Percentiles rank a stretch among this genome's conserved stretches.
phyloP scores from a whole-genome alignment of 106 monocot genomes.

The Platanthera guangdongensis region DNA sequence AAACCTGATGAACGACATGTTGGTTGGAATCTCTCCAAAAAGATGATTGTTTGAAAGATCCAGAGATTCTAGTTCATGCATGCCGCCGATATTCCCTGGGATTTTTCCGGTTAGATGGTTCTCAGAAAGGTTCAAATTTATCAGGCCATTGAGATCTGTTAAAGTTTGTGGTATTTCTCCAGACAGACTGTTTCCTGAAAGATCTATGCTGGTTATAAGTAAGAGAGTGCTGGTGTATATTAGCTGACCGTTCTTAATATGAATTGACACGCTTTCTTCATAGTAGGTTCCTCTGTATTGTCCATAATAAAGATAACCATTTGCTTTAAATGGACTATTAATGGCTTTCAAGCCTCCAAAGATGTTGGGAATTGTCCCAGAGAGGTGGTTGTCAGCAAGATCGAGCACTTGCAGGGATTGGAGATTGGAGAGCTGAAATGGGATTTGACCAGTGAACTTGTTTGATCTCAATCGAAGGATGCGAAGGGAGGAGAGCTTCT shows the following conservation, averaged over 20 bases:
- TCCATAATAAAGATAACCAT: not conserved
- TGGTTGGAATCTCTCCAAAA: conserved; percentile 6
- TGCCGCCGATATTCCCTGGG: not conserved
- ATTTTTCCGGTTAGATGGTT: conserved; percentile 9
- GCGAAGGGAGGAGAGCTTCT: not conserved
- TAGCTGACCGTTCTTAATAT: not conserved
- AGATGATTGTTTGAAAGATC: conserved; percentile 8
- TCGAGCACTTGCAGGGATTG: conserved; percentile 2
- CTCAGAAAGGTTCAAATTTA: not conserved
- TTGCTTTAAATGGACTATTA: not conserved
- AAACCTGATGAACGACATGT: not conserved
- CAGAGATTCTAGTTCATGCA: not conserved
- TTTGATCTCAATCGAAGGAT: conserved; percentile 6
- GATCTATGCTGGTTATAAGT: conserved; percentile 3
- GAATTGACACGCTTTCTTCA: not conserved
- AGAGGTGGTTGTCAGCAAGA: not conserved
- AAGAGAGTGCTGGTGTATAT: not conserved
- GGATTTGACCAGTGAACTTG: not conserved
- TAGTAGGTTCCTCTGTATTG: not conserved
- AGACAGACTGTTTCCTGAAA: not conserved
- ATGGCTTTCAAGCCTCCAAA: conserved; percentile 4
- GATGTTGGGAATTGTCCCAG: not conserved
- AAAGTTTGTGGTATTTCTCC: not conserved
- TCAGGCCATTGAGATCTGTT: not conserved
- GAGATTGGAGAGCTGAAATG: conserved; percentile 1